Percentiles rank a stretch among this genome's conserved stretches.
Conservation (phyloP, 176 grass and related monocot genomes). For the Tillandsia leiboldiana region DNA sequence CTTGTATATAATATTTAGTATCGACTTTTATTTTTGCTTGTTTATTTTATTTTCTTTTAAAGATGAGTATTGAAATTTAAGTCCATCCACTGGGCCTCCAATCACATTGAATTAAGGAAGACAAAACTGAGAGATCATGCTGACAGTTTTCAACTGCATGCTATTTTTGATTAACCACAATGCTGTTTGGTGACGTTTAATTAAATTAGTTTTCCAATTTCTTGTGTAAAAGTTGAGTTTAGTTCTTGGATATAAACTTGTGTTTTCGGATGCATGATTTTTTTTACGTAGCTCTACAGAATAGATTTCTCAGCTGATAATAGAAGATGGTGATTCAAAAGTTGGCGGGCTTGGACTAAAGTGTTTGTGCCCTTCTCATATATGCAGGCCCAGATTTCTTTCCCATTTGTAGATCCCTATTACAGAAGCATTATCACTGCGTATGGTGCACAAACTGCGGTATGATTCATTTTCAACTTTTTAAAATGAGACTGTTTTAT, state of each 20-base stretch:
- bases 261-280: background rate
- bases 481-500: background rate
- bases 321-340: background rate
- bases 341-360: background rate
- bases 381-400: constrained; percentile 12
- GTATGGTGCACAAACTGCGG: constrained; percentile 16
- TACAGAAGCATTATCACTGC: constrained; percentile 17
- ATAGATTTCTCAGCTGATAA: too few relatives aligned
- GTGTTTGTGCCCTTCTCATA: background rate
- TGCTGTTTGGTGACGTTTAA: too few relatives aligned
- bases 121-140: too few relatives aligned
- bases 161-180: too few relatives aligned
- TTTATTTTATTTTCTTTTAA: background rate
- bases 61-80: background rate
- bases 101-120: too few relatives aligned
- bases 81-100: too few relatives aligned
- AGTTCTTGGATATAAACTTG: too few relatives aligned
- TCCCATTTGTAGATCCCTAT: constrained; percentile 22
- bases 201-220: too few relatives aligned
- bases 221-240: too few relatives aligned
- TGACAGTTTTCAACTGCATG: too few relatives aligned
- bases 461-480: background rate
- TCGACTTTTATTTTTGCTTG: background rate
- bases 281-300: too few relatives aligned
- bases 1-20: too few relatives aligned